Conservation (phyloP, 2,329 filamentous ascomycete genomes). For the Diplodia mutila region DNA sequence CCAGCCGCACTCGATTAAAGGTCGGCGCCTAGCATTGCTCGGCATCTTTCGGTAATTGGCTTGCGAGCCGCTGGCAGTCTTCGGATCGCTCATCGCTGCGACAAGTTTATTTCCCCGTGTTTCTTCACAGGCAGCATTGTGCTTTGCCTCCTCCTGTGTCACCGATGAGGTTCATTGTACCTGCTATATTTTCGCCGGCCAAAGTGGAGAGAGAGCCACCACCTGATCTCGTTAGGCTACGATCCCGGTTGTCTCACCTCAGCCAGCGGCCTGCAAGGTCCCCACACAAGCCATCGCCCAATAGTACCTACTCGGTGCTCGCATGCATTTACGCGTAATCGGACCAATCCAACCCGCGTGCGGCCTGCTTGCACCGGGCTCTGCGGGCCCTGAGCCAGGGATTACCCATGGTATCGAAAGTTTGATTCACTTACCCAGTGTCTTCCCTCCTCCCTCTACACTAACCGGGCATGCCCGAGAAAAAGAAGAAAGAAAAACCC, state of each 20-base stretch:
- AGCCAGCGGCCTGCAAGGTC: conserved; percentile 3
- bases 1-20: not conserved
- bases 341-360: not conserved
- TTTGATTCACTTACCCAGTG: not conserved
- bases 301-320: not conserved
- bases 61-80: not conserved
- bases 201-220: not conserved
- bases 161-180: not conserved
- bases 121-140: not conserved
- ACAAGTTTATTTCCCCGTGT: not conserved
- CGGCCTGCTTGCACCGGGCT: not conserved
- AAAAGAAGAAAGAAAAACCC: too few relatives aligned
- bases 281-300: not conserved
- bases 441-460: not conserved
- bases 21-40: not conserved
- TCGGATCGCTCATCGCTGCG: not conserved
- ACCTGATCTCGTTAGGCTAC: conserved; percentile 1
- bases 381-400: not conserved
- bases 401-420: not conserved
- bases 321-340: not conserved
- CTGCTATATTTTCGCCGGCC: not conserved
- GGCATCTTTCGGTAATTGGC: not conserved
- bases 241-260: conserved; percentile 1
- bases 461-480: not conserved
- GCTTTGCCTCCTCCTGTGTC: conserved; percentile 5